Evolutionary conservation across 2,329 filamentous ascomycete genomes (phyloP).

Genomic region (Alternaria burnsii): DNA sequence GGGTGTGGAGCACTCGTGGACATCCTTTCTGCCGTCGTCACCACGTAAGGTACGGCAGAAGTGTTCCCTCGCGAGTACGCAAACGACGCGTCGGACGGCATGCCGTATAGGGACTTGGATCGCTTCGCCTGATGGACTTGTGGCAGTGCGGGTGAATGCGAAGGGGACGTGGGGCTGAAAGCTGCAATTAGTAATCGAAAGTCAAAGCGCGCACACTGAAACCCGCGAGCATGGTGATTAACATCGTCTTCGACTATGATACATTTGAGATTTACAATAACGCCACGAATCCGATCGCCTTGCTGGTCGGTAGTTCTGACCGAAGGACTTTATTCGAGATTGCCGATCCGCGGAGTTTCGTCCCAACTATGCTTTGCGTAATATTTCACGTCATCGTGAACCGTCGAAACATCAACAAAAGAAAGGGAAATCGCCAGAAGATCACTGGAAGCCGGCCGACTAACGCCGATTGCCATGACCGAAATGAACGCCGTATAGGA

Average conservation of each 20-base stretch:
- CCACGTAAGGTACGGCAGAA: constrained; percentile 17
- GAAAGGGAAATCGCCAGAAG: constrained; percentile 16
- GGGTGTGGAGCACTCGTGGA: constrained; percentile 17
- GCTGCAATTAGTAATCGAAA: constrained; percentile 17
- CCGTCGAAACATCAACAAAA: constrained; percentile 21
- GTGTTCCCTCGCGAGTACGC: constrained; percentile 24
- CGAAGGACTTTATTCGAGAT: not conserved
- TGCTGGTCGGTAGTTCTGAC: not conserved
- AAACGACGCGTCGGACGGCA: constrained; percentile 23
- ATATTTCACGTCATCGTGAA: constrained; percentile 40
- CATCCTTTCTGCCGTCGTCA: constrained; percentile 19
- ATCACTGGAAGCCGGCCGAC: constrained; percentile 18
- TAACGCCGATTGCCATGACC: constrained; percentile 24
- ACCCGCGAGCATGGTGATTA: not conserved
- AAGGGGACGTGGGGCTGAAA: not conserved
- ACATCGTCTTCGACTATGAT: constrained; percentile 9
- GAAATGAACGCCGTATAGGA: constrained; percentile 31
- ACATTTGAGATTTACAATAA: constrained; percentile 16
- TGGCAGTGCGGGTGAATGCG: constrained; percentile 4
- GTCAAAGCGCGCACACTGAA: constrained; percentile 10
- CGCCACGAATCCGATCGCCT: constrained; percentile 2
- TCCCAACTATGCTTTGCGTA: constrained; percentile 6
- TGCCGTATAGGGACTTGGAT: constrained; percentile 22
- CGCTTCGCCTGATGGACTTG: not conserved
- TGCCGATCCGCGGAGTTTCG: constrained; percentile 11